These are phyloP conservation scores for Paramecium primaurelia DNA, from an alignment of 73 alveolate species.

Conservation along the genomic window DNA sequence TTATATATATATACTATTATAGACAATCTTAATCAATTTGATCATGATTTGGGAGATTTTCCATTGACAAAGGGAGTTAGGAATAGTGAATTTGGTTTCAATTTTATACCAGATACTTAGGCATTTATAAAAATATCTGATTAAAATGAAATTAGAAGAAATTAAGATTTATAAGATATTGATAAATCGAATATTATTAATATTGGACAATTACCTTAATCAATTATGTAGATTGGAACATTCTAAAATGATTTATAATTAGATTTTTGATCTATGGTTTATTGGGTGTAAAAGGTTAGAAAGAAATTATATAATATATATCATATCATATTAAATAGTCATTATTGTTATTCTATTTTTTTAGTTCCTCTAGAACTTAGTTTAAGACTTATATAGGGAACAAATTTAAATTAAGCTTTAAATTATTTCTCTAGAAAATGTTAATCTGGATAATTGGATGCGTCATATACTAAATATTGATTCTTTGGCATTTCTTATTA, in stretches of 20 bases:
- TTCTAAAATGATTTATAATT: slow-evolving; percentile 20
- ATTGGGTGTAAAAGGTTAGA: not conserved
- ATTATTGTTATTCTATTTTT: not conserved
- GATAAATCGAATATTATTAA: not conserved
- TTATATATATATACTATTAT: not conserved
- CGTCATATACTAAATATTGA: not conserved
- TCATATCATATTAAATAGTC: not conserved
- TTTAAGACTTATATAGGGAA: not conserved
- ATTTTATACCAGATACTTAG: slow-evolving; percentile 36
- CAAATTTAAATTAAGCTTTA: not conserved
- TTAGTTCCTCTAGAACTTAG: not conserved
- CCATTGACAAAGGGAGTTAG: slow-evolving; percentile 52
- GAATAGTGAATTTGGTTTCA: slow-evolving; percentile 53
- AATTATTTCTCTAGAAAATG: not conserved
- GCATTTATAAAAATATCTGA: slow-evolving; percentile 35
- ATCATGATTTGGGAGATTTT: slow-evolving; percentile 14
- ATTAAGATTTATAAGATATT: not conserved
- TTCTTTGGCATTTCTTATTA: not conserved
- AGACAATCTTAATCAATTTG: slow-evolving; percentile 47
- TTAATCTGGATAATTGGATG: not conserved
- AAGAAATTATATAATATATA: not conserved
- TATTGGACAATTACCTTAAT: not conserved
- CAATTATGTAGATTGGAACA: not conserved
- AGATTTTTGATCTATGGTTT: not conserved
- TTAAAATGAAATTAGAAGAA: not conserved